phyloP scores from a whole-genome alignment of 2,329 filamentous ascomycete species.

The Fusarium multiceps region DNA sequence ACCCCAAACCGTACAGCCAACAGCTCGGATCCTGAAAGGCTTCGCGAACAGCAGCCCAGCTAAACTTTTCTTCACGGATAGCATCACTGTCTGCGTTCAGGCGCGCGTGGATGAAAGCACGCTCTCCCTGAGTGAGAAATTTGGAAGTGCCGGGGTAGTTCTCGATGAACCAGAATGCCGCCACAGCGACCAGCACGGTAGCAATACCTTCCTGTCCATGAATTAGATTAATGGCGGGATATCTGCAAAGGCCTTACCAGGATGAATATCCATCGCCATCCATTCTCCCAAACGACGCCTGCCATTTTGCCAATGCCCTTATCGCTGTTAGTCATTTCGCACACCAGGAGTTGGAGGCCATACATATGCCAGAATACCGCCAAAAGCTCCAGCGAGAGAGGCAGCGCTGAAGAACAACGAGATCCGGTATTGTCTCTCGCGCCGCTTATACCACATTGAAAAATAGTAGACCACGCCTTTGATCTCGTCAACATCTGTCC shows the following conservation, averaged over 20 bases:
- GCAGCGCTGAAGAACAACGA: slow-evolving; percentile 68
- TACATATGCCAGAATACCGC: slow-evolving; percentile 66
- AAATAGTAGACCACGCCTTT: slow-evolving; percentile 58
- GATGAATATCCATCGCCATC: slow-evolving; percentile 71
- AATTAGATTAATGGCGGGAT: neutral
- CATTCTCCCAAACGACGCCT: slow-evolving; percentile 62
- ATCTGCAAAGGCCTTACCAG: slow-evolving; percentile 53
- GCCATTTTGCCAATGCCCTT: slow-evolving; percentile 66
- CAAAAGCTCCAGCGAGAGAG: slow-evolving; percentile 66
- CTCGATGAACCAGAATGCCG: slow-evolving; percentile 70
- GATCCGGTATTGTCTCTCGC: slow-evolving; percentile 65
- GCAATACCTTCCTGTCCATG: slow-evolving; percentile 62
- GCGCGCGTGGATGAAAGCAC: slow-evolving; percentile 69
- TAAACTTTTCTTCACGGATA: slow-evolving; percentile 74
- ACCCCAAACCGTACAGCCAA: slow-evolving; percentile 77
- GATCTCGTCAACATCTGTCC: rapidly evolving
- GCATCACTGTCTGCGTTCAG: slow-evolving; percentile 76
- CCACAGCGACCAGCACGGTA: slow-evolving; percentile 63
- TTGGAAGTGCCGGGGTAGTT: slow-evolving; percentile 71
- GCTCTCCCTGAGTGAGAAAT: slow-evolving; percentile 66
- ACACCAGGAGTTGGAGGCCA: neutral
- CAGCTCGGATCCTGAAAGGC: slow-evolving; percentile 76
- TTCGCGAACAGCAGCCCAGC: slow-evolving; percentile 71
- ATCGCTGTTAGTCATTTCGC: neutral
- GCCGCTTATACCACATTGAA: slow-evolving; percentile 66